These are phyloP conservation scores for Picochlorum sp. DNA, from an alignment of 139 green algal species.

Conservation along the genomic window DNA sequence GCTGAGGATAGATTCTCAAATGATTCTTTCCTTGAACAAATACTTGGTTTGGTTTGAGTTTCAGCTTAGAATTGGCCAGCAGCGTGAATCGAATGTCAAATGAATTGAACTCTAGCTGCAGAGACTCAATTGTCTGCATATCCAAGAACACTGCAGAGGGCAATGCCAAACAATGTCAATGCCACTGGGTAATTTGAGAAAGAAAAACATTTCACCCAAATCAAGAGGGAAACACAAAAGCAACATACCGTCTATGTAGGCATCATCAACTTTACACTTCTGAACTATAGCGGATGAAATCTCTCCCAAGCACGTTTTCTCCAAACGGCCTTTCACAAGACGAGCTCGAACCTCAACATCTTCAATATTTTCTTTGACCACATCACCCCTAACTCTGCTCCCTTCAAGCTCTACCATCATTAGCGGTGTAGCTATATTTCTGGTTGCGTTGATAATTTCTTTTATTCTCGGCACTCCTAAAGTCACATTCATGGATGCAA, in stretches of 20 bases:
- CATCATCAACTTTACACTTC: background rate
- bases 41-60: constrained; percentile 49
- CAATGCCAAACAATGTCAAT: no score
- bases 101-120: constrained; percentile 70
- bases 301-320: constrained; percentile 80
- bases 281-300: constrained; percentile 43
- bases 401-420: constrained; percentile 54
- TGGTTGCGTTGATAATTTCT: constrained; percentile 98
- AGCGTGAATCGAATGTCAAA: constrained; percentile 31
- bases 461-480: constrained; percentile 96
- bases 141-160: constrained; percentile 57
- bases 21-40: background rate
- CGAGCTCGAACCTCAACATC: constrained; percentile 58
- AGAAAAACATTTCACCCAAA: constrained; percentile 28
- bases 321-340: constrained; percentile 83
- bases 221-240: no score
- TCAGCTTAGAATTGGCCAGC: constrained; percentile 40
- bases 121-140: constrained; percentile 33
- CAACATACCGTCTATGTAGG: background rate
- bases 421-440: constrained; percentile 92
- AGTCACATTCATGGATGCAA: constrained; percentile 96
- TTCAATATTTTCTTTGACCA: constrained; percentile 32
- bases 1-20: background rate
- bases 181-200: no score
- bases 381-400: background rate